phyloP scores from a whole-genome alignment of 2,329 filamentous ascomycete species.

The Falciphora oryzae region DNA sequence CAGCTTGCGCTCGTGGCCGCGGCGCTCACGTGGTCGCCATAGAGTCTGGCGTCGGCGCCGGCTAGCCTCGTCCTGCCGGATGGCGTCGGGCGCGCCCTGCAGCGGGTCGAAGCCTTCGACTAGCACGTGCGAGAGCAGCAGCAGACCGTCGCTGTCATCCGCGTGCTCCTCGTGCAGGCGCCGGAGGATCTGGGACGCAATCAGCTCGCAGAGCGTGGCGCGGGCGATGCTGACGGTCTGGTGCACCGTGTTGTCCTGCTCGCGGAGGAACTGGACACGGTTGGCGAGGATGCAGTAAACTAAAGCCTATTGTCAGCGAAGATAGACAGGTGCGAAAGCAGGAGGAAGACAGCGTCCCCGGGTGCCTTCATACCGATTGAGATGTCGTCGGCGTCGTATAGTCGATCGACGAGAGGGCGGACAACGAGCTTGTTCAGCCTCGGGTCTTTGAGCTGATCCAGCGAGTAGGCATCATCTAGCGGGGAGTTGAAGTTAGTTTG shows the following conservation, averaged over 20 bases:
- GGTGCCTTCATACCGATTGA: conserved; percentile 45
- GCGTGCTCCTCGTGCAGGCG: conserved; percentile 63
- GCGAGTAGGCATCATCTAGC: conserved; percentile 36
- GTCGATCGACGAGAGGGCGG: conserved; percentile 60
- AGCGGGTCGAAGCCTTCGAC: conserved; percentile 69
- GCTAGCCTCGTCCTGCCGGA: conserved; percentile 1
- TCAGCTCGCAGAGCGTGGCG: conserved; percentile 62
- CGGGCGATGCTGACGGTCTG: conserved; percentile 65
- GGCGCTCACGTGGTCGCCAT: conserved; percentile 33
- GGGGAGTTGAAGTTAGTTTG: background rate
- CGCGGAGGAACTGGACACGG: conserved; percentile 61
- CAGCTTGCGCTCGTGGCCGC: conserved; percentile 46
- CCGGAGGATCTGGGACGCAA: conserved; percentile 60
- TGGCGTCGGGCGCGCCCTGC: conserved; percentile 57
- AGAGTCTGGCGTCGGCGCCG: conserved; percentile 19
- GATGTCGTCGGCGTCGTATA: conserved; percentile 60
- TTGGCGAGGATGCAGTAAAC: conserved; percentile 70
- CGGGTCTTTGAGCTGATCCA: conserved; percentile 61
- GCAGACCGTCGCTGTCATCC: conserved; percentile 46
- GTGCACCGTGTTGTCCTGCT: conserved; percentile 59
- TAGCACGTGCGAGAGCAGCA: conserved; percentile 61
- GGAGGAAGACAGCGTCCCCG: background rate
- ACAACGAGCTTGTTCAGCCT: conserved; percentile 63
- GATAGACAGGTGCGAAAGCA: background rate
- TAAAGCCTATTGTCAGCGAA: conserved; percentile 20